Evolutionary conservation across 192 early-diverging fungal species (phyloP).

Genomic region (Backusella australiensis): DNA sequence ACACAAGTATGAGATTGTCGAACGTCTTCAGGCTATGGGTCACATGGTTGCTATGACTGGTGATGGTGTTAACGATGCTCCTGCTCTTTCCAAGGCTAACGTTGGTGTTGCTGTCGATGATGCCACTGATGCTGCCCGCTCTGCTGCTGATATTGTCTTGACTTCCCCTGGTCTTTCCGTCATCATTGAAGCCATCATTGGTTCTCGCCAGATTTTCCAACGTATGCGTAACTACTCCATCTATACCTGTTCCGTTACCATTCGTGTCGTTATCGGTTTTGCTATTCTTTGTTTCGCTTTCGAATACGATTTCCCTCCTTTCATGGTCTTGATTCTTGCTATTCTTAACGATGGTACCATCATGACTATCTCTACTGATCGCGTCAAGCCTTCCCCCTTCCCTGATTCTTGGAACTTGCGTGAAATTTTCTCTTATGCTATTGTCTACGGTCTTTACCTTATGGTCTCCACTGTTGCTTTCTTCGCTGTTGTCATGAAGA

Average conservation of each 20-base stretch:
- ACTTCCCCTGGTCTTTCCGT: constrained; percentile 75
- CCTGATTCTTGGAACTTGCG: constrained; percentile 89
- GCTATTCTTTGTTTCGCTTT: constrained; percentile 70
- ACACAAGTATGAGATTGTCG: constrained; percentile 70
- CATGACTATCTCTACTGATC: constrained; percentile 87
- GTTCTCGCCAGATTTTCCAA: constrained; percentile 93
- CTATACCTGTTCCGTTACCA: constrained; percentile 89
- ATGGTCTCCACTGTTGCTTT: constrained; percentile 77
- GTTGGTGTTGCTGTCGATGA: constrained; percentile 74
- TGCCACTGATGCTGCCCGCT: constrained; percentile 72
- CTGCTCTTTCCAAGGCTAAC: constrained; percentile 68
- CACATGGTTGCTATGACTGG: constrained; percentile 72
- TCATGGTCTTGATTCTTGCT: constrained; percentile 84
- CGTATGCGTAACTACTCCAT: constrained; percentile 90
- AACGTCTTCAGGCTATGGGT: constrained; percentile 63
- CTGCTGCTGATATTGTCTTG: constrained; percentile 75
- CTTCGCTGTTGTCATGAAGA: constrained; percentile 60
- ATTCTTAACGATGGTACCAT: constrained; percentile 92
- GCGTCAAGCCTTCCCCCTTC: constrained; percentile 70
- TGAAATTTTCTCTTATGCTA: constrained; percentile 83
- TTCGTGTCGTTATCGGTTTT: constrained; percentile 72
- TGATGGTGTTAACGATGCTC: constrained; percentile 73
- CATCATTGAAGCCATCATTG: constrained; percentile 89
- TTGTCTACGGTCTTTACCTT: constrained; percentile 81
- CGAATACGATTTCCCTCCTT: constrained; percentile 80